These are phyloP conservation scores for Myotisia sp. DNA, from an alignment of 2,329 filamentous ascomycete species.

Conservation along the genomic window DNA sequence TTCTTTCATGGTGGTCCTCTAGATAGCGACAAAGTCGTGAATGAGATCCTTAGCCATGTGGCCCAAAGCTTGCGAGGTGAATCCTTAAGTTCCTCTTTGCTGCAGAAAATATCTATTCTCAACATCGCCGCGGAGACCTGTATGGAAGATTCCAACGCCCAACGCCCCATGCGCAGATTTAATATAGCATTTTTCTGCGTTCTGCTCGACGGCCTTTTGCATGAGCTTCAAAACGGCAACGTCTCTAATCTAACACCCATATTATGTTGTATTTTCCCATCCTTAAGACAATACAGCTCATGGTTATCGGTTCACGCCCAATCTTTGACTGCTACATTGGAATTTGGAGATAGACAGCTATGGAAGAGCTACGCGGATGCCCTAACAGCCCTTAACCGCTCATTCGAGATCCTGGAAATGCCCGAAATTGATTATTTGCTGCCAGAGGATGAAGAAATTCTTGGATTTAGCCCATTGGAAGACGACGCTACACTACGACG, in stretches of 20 bases:
- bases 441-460: constrained; percentile 52
- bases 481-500: constrained; percentile 36
- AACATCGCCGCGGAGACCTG: constrained; percentile 75
- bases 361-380: constrained; percentile 54
- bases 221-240: constrained; percentile 51
- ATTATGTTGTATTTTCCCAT: constrained; percentile 48
- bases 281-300: constrained; percentile 52
- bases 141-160: constrained; percentile 36
- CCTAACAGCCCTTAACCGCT: constrained; percentile 44
- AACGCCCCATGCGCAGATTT: constrained; percentile 54
- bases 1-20: constrained; percentile 67
- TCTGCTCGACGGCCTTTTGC: constrained; percentile 54
- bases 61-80: constrained; percentile 57
- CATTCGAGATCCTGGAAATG: constrained; percentile 45
- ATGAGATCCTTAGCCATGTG: constrained; percentile 67
- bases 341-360: constrained; percentile 43
- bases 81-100: constrained; percentile 42
- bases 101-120: constrained; percentile 69
- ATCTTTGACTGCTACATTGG: constrained; percentile 35
- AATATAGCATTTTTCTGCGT: constrained; percentile 65
- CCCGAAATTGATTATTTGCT: constrained; percentile 48
- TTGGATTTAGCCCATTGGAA: constrained; percentile 50
- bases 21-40: constrained; percentile 67
- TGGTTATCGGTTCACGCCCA: constrained; percentile 48
- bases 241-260: constrained; percentile 42